phyloP scores from a whole-genome alignment of 495 filamentous ascomycete genomes.

The Penicillium pancosmium region DNA sequence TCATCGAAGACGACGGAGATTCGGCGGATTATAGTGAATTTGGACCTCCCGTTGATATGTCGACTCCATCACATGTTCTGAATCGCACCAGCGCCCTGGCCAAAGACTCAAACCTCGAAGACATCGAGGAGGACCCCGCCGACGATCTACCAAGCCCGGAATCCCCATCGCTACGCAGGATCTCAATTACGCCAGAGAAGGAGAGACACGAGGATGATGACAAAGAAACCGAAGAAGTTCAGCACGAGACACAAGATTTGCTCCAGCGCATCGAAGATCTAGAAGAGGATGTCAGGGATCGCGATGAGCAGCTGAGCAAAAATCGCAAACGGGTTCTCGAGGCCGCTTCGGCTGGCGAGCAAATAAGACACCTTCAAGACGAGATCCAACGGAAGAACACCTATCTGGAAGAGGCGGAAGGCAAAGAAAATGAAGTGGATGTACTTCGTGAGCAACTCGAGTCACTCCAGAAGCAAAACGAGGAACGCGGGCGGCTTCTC shows the following conservation, averaged over 20 bases:
- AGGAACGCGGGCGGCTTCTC: constrained; percentile 31
- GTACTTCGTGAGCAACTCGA: constrained; percentile 38
- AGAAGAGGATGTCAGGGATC: constrained; percentile 35
- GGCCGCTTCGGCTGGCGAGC: constrained; percentile 41
- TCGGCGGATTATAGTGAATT: constrained; percentile 49
- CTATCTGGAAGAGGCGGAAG: constrained; percentile 35
- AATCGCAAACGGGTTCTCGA: constrained; percentile 39
- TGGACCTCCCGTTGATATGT: constrained; percentile 50
- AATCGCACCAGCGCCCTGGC: constrained; percentile 31
- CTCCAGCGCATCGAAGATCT: constrained; percentile 41
- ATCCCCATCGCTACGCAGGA: constrained; percentile 38
- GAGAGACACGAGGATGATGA: constrained; percentile 16
- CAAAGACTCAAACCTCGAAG: constrained; percentile 43
- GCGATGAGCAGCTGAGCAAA: constrained; percentile 43
- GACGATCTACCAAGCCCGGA: constrained; percentile 27
- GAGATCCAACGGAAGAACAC: constrained; percentile 42
- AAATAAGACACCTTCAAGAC: constrained; percentile 42
- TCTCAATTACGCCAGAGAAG: constrained; percentile 16
- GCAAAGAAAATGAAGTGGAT: constrained; percentile 25
- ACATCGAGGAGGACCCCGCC: constrained; percentile 45
- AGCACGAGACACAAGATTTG: constrained; percentile 20
- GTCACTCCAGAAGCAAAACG: constrained; percentile 34
- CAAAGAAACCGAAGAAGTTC: constrained; percentile 18
- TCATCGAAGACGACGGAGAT: constrained; percentile 40
- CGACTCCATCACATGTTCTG: constrained; percentile 49